These are phyloP conservation scores for Suillus discolor DNA, from an alignment of 768 basidiomycete species.

Conservation along the genomic window DNA sequence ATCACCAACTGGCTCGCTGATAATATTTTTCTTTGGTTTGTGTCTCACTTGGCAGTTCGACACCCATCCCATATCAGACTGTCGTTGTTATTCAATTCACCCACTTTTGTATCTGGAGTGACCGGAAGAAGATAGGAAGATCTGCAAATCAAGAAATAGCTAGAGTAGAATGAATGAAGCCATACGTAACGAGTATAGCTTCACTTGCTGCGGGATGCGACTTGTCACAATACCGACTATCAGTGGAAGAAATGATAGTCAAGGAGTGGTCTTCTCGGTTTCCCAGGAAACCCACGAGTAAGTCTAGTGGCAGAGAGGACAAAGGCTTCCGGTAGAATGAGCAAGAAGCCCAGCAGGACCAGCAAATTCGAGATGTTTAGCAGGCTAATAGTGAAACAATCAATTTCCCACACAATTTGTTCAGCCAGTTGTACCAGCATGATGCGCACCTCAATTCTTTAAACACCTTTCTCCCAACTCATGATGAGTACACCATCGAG, in stretches of 20 bases:
- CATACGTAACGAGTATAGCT: not conserved
- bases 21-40: not conserved
- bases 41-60: not conserved
- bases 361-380: not conserved
- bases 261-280: not conserved
- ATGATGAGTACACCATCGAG: conserved; percentile 76
- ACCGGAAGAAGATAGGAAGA: not conserved
- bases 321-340: not conserved
- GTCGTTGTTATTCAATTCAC: not conserved
- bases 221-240: not conserved
- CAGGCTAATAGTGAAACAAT: not conserved
- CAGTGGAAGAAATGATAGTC: too few species aligned
- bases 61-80: not conserved
- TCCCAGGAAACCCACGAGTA: not conserved
- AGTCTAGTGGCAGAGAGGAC: not conserved
- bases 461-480: conserved; percentile 95
- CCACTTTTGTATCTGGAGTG: not conserved
- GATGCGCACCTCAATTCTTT: conserved; percentile 79
- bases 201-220: not conserved
- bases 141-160: too few species aligned
- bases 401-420: not conserved
- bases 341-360: not conserved
- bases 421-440: not conserved
- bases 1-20: not conserved
- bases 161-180: not conserved